Conservation (phyloP, 257 asterid genomes). For the Apocynum venetum region DNA sequence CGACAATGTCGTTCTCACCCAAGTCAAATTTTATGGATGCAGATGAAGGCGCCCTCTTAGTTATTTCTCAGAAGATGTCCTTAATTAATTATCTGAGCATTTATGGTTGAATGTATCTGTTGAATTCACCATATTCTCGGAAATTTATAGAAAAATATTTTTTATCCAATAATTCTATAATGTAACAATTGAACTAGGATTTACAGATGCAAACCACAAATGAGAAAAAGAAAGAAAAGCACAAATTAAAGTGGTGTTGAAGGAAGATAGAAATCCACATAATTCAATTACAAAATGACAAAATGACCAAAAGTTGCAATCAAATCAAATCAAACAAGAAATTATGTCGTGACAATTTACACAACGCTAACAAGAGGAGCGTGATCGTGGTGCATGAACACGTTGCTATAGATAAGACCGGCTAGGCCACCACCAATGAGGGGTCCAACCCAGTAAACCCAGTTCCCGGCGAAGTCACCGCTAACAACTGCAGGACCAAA, state of each 20-base stretch:
- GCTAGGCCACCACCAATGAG: slow-evolving; percentile 86
- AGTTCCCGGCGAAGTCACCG: slow-evolving; percentile 51
- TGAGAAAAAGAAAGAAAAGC: slow-evolving; percentile 17
- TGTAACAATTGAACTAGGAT: slow-evolving; percentile 6
- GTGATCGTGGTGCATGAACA: slow-evolving; percentile 50
- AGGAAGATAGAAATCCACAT: slow-evolving; percentile 16
- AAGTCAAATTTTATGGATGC: no score
- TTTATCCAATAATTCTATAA: not conserved
- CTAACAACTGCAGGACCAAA: slow-evolving; percentile 76
- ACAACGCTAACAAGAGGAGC: slow-evolving; percentile 49
- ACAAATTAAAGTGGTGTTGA: not conserved
- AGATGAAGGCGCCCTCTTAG: no score
- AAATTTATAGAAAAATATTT: not conserved
- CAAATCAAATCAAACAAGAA: not conserved
- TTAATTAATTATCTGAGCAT: no score
- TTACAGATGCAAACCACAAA: slow-evolving; percentile 33
- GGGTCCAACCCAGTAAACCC: slow-evolving; percentile 96
- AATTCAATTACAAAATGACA: slow-evolving; percentile 6
- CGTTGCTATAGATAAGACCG: slow-evolving; percentile 54
- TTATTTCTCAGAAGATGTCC: no score
- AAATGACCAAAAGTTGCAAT: slow-evolving; percentile 4
- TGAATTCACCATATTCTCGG: not conserved
- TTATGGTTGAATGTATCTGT: no score
- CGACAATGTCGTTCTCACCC: no score
- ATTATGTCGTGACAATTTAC: slow-evolving; percentile 14